phyloP scores from a whole-genome alignment of 768 basidiomycete genomes.

The Pleurotus eryngii region DNA sequence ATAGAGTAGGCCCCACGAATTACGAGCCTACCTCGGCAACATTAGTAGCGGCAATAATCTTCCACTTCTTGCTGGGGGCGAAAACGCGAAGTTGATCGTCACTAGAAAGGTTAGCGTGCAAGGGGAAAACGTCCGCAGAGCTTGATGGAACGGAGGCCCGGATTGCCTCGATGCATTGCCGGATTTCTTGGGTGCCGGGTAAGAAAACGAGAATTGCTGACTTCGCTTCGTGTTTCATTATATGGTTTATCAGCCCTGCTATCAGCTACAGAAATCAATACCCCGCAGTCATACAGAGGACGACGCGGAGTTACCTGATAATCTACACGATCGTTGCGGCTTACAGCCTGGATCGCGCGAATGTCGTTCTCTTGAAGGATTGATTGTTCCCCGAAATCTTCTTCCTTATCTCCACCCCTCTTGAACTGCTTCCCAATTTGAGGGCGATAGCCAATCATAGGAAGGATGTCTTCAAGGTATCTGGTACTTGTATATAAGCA shows the following conservation, averaged over 20 bases:
- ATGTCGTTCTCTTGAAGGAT: slow-evolving; percentile 46
- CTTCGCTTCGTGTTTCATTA: slow-evolving; percentile 43
- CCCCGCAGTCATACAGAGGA: too few relatives aligned
- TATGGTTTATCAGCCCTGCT: slow-evolving; percentile 60
- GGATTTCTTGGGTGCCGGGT: slow-evolving; percentile 88
- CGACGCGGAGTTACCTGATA: slow-evolving; percentile 48
- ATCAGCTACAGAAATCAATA: slow-evolving; percentile 46
- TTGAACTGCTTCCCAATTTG: slow-evolving; percentile 26
- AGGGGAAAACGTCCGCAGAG: slow-evolving; percentile 59
- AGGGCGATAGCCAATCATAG: slow-evolving; percentile 53
- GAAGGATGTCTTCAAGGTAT: slow-evolving; percentile 80
- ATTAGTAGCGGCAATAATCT: slow-evolving; percentile 87
- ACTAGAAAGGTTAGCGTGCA: slow-evolving; percentile 86
- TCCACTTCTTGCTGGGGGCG: slow-evolving; percentile 58
- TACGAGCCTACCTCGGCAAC: slow-evolving; percentile 69
- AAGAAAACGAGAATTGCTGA: slow-evolving; percentile 86
- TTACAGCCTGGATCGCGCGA: slow-evolving; percentile 57
- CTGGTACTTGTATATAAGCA: slow-evolving; percentile 28
- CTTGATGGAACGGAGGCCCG: slow-evolving; percentile 28
- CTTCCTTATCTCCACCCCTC: slow-evolving; percentile 43
- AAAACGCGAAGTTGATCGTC: slow-evolving; percentile 85
- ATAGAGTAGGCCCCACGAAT: not conserved
- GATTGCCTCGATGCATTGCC: slow-evolving; percentile 68
- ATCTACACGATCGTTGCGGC: slow-evolving; percentile 64
- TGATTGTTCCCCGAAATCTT: slow-evolving; percentile 47